phyloP scores from a whole-genome alignment of 441 rosid species.

The Theobroma grandiflorum region DNA sequence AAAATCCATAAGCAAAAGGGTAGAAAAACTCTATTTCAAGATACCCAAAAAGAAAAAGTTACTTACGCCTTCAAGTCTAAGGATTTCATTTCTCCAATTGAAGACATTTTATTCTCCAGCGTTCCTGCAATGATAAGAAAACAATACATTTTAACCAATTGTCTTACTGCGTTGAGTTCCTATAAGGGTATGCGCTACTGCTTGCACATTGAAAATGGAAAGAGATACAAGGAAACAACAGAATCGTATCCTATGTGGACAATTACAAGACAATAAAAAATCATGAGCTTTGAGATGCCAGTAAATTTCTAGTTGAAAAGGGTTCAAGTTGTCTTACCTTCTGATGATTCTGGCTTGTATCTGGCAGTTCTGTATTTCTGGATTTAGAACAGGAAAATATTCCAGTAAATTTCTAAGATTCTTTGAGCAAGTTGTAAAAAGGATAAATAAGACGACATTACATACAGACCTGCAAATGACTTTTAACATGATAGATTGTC shows the following conservation, averaged over 20 bases:
- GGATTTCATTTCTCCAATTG: constrained; percentile 70
- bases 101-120: constrained; percentile 58
- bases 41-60: constrained; percentile 12
- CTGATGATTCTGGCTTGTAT: constrained; percentile 76
- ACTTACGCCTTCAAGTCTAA: constrained; percentile 83
- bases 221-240: constrained; percentile 6
- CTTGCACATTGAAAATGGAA: background rate
- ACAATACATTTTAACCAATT: constrained; percentile 19
- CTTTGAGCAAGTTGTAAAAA: constrained; percentile 17
- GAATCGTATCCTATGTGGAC: background rate
- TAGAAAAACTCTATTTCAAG: constrained; percentile 1
- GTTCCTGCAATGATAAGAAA: constrained; percentile 49
- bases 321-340: constrained; percentile 45
- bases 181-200: background rate
- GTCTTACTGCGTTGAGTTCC: background rate
- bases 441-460: constrained; percentile 19
- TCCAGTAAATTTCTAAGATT: constrained; percentile 21
- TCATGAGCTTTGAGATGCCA: too few relatives aligned
- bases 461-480: constrained; percentile 82
- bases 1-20: background rate
- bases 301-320: background rate
- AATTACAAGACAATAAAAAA: background rate
- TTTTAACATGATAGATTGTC: constrained; percentile 95
- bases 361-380: constrained; percentile 95
- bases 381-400: constrained; percentile 29